These are phyloP conservation scores for Chytridiales sp. DNA, from an alignment of 371 early-diverging fungal species.

Conservation along the genomic window DNA sequence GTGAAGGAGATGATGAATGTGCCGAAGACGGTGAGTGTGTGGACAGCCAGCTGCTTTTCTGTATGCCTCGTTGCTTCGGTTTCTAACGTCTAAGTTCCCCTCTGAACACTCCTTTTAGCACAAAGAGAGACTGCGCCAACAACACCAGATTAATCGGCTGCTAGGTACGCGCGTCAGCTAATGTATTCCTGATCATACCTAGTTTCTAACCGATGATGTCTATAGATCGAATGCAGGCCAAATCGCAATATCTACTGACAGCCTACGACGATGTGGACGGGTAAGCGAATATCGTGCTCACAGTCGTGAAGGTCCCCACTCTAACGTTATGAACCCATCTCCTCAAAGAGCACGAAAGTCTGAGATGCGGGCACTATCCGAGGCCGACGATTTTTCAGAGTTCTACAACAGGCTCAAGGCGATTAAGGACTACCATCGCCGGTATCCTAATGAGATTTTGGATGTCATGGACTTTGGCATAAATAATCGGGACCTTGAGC, in stretches of 20 bases:
- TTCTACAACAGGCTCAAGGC: conserved; percentile 83
- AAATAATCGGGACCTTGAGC: conserved; percentile 59
- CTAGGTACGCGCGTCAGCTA: conserved; percentile 43
- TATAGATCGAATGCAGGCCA: conserved; percentile 64
- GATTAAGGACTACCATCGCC: conserved; percentile 82
- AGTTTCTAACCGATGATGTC: no score
- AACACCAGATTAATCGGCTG: conserved; percentile 73
- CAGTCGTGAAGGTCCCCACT: not conserved
- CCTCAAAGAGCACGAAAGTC: conserved; percentile 57
- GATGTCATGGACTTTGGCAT: conserved; percentile 81
- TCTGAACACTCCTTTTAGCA: conserved; percentile 46
- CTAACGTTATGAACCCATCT: not conserved
- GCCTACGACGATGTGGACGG: conserved; percentile 77
- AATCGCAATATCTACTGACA: conserved; percentile 59
- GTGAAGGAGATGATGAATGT: conserved; percentile 78
- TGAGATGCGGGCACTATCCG: conserved; percentile 74
- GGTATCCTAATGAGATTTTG: conserved; percentile 76
- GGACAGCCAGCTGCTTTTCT: no score
- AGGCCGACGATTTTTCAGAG: conserved; percentile 71
- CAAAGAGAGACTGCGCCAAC: conserved; percentile 78
- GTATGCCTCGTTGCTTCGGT: not conserved
- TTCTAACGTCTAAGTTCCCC: conserved; percentile 4
- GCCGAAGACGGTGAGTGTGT: conserved; percentile 63
- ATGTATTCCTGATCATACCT: no score
- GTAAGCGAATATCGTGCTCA: no score